These are phyloP conservation scores for Mycosarcoma maydis DNA, from an alignment of 1,284 basidiomycete species.

Conservation along the genomic window DNA sequence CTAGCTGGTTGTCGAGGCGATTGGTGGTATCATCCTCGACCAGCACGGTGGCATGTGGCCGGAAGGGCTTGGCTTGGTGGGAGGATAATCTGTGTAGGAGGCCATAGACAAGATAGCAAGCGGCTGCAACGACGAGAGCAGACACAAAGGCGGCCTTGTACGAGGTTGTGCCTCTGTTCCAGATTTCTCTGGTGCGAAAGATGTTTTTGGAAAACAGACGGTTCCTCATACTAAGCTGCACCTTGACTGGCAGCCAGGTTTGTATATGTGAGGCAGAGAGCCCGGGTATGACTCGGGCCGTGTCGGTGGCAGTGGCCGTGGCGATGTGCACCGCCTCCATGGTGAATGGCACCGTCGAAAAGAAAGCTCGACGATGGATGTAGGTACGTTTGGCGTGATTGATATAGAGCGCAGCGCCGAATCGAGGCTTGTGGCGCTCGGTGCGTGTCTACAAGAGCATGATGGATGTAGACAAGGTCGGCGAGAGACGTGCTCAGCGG, in stretches of 20 bases:
- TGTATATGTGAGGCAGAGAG: neutral
- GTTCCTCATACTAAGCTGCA: conserved; percentile 8
- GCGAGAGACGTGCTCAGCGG: too few relatives aligned
- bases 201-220: conserved; percentile 28
- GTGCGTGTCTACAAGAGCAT: conserved; percentile 5
- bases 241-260: conserved; percentile 13
- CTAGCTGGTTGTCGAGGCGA: conserved; percentile 24
- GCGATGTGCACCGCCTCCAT: conserved; percentile 3
- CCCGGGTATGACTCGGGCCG: neutral
- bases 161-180: conserved; percentile 14
- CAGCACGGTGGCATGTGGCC: too few relatives aligned
- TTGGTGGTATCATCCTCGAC: too few relatives aligned
- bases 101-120: conserved; percentile 7
- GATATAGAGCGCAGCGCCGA: conserved; percentile 9
- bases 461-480: neutral
- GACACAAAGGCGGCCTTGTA: conserved; percentile 12
- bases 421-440: conserved; percentile 1
- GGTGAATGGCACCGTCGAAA: too few relatives aligned
- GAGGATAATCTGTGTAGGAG: neutral
- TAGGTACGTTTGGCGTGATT: too few relatives aligned
- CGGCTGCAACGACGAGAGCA: neutral
- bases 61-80: too few relatives aligned
- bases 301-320: neutral
- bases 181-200: conserved; percentile 15
- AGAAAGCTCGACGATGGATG: too few relatives aligned